A percentile compares a stretch with the other conserved stretches of the same genome.
These are phyloP conservation scores for Ophiostoma novo-ulmi DNA, from an alignment of 2,329 filamentous ascomycete genomes.

Conservation along the genomic window DNA sequence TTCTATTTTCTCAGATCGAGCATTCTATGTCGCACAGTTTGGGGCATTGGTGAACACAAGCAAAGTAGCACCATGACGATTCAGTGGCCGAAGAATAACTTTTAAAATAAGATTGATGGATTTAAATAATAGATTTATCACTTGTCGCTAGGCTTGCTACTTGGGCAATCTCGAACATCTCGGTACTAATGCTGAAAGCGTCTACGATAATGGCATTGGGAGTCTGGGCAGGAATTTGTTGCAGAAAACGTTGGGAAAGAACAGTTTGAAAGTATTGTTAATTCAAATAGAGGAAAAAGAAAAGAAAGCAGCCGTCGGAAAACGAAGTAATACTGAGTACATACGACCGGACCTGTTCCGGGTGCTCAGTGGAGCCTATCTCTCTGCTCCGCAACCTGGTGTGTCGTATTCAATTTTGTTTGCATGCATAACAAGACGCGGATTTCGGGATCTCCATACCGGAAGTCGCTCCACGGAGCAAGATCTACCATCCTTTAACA, in stretches of 20 bases:
- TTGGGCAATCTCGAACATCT: not conserved
- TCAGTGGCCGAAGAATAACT: not conserved
- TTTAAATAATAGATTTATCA: not conserved
- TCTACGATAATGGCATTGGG: not conserved
- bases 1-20: constrained; percentile 9
- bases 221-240: not conserved
- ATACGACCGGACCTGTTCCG: not conserved
- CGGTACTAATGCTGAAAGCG: not conserved
- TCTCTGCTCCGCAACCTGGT: not conserved
- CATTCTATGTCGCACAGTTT: constrained; percentile 4
- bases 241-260: not conserved
- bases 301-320: not conserved
- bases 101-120: not conserved
- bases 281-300: not conserved
- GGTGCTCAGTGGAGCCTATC: not conserved
- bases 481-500: no score
- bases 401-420: not conserved
- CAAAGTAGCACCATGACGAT: not conserved
- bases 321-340: not conserved
- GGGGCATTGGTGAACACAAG: not conserved
- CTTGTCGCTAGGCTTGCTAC: not conserved
- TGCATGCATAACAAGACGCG: not conserved
- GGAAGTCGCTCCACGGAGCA: not conserved
- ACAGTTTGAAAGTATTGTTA: not conserved
- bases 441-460: not conserved